A percentile compares a stretch with the other conserved stretches of the same genome.
Conservation (phyloP, 2,329 filamentous ascomycete species). For the Dothistroma pini region DNA sequence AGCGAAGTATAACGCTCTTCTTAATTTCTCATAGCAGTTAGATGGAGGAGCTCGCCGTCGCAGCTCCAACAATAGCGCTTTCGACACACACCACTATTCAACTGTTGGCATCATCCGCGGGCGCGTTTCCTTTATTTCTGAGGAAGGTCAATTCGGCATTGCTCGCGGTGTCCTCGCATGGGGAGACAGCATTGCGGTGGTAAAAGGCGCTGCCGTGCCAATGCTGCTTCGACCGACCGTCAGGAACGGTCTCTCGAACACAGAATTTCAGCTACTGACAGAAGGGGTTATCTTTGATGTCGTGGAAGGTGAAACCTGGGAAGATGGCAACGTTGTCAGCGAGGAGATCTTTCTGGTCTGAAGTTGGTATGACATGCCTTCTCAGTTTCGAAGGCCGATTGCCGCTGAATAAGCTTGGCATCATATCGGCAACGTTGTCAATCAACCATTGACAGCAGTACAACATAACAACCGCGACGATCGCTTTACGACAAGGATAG, state of each 20-base stretch:
- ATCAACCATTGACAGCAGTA: not conserved
- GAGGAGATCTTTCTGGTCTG: slow-evolving; percentile 11
- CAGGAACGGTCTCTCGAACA: slow-evolving; percentile 5
- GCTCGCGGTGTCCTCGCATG: slow-evolving; percentile 16
- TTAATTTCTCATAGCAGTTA: slow-evolving; percentile 10
- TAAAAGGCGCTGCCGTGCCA: slow-evolving; percentile 17
- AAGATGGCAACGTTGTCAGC: slow-evolving; percentile 6
- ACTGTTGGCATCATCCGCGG: slow-evolving; percentile 19
- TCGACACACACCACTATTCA: slow-evolving; percentile 5
- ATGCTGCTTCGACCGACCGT: slow-evolving; percentile 14
- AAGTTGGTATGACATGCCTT: not conserved
- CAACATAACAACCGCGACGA: not conserved
- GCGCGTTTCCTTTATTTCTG: slow-evolving; percentile 20
- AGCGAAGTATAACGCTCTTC: slow-evolving; percentile 14
- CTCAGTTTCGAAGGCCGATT: not conserved
- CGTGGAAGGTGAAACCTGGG: slow-evolving; percentile 20
- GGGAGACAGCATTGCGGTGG: slow-evolving; percentile 16
- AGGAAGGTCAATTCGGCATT: slow-evolving; percentile 17
- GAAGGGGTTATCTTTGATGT: slow-evolving; percentile 18
- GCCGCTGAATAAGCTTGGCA: not conserved
- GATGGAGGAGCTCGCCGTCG: slow-evolving; percentile 6
- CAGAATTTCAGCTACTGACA: slow-evolving; percentile 13
- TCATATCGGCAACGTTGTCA: not conserved
- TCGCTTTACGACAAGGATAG: not conserved
- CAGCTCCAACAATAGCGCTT: slow-evolving; percentile 3